A percentile compares a stretch with the other conserved stretches of the same genome.
Evolutionary conservation across 208 protist genomes (phyloP).

Genomic region (Angomonas ambiguus): DNA sequence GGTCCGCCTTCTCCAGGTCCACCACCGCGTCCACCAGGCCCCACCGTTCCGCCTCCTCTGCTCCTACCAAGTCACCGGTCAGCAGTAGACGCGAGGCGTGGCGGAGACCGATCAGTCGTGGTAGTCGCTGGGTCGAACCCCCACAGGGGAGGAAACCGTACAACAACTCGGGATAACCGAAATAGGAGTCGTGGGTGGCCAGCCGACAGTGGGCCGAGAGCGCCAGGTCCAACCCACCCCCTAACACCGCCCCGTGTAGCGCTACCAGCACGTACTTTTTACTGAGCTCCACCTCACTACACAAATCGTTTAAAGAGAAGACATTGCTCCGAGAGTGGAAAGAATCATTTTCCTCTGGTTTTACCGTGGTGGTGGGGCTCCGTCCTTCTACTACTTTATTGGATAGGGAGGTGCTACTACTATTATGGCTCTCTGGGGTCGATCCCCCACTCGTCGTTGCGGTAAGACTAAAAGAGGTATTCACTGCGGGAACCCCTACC

Average conservation of each 20-base stretch:
- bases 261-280: slow-evolving; percentile 27
- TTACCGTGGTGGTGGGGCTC: neutral
- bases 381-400: neutral
- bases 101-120: slow-evolving; percentile 23
- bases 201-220: slow-evolving; percentile 27
- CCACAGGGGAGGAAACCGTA: slow-evolving; percentile 36
- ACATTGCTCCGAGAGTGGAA: neutral
- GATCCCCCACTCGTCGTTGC: neutral
- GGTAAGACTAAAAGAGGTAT: neutral
- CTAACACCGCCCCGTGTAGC: slow-evolving; percentile 22
- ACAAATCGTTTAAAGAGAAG: slow-evolving; percentile 18
- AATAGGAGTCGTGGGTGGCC: slow-evolving; percentile 11
- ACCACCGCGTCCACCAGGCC: slow-evolving; percentile 23
- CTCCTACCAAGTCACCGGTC: slow-evolving; percentile 4
- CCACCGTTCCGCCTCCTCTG: slow-evolving; percentile 21
- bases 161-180: slow-evolving; percentile 23
- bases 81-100: slow-evolving; percentile 22
- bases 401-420: neutral
- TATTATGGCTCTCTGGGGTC: too few relatives aligned
- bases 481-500: neutral
- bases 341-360: neutral
- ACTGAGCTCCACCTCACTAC: slow-evolving; percentile 11
- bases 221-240: slow-evolving; percentile 24
- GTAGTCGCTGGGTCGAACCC: slow-evolving; percentile 37
- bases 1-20: neutral